Conservation (phyloP, 306 rosid species). For the Alnus glutinosa region DNA sequence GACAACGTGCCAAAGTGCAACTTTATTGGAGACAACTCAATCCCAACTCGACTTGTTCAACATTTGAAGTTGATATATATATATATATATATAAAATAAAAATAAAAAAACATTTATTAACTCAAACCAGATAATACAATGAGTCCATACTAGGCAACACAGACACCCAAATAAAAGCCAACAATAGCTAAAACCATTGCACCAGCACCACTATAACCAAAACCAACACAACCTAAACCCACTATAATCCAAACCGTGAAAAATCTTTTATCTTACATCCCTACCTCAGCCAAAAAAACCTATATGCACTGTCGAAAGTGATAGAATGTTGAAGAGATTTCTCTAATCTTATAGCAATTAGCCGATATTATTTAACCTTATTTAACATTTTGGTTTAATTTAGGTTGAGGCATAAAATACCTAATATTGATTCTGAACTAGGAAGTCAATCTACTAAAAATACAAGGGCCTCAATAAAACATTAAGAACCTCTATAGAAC, state of each 20-base stretch:
- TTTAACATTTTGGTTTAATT: neutral
- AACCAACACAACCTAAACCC: neutral
- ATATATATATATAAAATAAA: too few relatives aligned
- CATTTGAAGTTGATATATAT: neutral
- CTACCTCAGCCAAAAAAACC: neutral
- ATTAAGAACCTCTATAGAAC: neutral
- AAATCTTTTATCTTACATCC: neutral
- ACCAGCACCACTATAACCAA: neutral
- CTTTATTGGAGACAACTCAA: neutral
- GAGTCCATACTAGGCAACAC: neutral
- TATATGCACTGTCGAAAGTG: neutral
- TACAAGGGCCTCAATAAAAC: neutral
- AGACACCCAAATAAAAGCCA: neutral
- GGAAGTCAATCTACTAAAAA: neutral
- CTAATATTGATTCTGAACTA: neutral
- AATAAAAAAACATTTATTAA: neutral
- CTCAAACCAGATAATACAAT: neutral
- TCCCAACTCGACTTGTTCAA: neutral
- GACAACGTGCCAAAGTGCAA: constrained; percentile 12
- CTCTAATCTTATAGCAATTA: neutral
- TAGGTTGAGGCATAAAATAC: neutral
- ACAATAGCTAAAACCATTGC: neutral
- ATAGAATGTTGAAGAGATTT: neutral
- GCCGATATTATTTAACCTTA: neutral
- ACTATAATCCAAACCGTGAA: neutral